These are phyloP conservation scores for Erodium trifolium DNA, from an alignment of 441 rosid species.

Conservation along the genomic window DNA sequence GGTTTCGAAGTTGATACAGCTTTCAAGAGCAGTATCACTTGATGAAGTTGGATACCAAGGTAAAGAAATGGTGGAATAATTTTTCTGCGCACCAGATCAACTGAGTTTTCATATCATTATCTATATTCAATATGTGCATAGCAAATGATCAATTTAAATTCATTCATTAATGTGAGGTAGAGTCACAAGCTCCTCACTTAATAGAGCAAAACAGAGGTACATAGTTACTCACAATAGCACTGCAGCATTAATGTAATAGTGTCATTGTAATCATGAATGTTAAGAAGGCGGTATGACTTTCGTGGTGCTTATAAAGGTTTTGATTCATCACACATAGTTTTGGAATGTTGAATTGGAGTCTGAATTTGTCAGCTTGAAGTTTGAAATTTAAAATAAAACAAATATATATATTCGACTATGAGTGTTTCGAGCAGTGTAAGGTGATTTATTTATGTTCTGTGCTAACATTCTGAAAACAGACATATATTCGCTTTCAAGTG, in stretches of 20 bases:
- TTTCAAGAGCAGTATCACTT: conserved; percentile 49
- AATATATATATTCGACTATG: too few relatives aligned
- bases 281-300: background rate
- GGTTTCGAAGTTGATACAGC: conserved; percentile 67
- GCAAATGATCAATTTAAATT: conserved; percentile 1
- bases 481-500: too few relatives aligned
- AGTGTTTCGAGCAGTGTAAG: too few relatives aligned
- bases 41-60: conserved; percentile 50
- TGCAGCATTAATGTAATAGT: background rate
- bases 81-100: background rate
- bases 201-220: background rate
- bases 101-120: background rate
- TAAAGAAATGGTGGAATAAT: conserved; percentile 18
- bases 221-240: background rate
- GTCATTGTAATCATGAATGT: background rate
- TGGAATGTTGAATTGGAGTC: background rate
- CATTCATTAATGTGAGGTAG: background rate
- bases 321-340: background rate
- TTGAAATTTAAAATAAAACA: background rate
- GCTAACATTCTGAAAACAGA: too few relatives aligned
- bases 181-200: background rate
- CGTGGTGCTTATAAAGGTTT: background rate
- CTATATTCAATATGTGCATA: background rate
- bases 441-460: too few relatives aligned
- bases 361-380: background rate